phyloP scores from a whole-genome alignment of 177 flowering plant genomes.

The Vitis hybrid region DNA sequence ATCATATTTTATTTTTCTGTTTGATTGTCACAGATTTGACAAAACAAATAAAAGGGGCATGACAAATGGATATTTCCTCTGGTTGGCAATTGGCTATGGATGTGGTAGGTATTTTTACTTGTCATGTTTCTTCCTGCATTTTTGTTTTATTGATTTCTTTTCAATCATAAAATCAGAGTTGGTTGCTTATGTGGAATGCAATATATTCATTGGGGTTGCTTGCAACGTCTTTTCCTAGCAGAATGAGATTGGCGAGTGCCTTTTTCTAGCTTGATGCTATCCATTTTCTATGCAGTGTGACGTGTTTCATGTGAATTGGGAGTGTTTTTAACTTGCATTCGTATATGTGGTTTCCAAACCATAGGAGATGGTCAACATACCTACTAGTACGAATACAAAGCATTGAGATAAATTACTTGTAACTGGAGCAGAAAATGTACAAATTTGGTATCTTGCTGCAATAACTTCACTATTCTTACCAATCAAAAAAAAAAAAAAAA shows the following conservation, averaged over 20 bases:
- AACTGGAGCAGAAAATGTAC: neutral
- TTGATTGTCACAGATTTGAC: slow-evolving; percentile 66
- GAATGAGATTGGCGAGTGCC: neutral
- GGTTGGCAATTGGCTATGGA: slow-evolving; percentile 81
- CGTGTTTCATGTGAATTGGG: neutral
- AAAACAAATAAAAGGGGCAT: slow-evolving; percentile 60
- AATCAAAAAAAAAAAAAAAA: too few species aligned
- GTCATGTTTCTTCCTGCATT: neutral
- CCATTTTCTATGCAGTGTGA: neutral
- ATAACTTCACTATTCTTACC: neutral
- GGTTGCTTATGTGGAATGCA: too few species aligned
- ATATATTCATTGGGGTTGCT: neutral
- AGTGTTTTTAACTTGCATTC: neutral
- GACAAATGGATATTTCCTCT: slow-evolving; percentile 67
- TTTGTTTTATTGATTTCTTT: neutral
- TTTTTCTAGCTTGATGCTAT: slow-evolving; percentile 3
- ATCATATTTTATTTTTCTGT: neutral
- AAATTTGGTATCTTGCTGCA: neutral
- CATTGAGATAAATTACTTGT: neutral
- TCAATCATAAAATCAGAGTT: neutral
- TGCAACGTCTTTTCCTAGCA: neutral
- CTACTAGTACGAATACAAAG: neutral
- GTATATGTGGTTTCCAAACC: neutral
- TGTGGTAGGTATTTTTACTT: slow-evolving; percentile 49
- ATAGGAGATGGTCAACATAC: neutral